Conservation (phyloP, 495 filamentous ascomycete species). For the Xylaria grammica region DNA sequence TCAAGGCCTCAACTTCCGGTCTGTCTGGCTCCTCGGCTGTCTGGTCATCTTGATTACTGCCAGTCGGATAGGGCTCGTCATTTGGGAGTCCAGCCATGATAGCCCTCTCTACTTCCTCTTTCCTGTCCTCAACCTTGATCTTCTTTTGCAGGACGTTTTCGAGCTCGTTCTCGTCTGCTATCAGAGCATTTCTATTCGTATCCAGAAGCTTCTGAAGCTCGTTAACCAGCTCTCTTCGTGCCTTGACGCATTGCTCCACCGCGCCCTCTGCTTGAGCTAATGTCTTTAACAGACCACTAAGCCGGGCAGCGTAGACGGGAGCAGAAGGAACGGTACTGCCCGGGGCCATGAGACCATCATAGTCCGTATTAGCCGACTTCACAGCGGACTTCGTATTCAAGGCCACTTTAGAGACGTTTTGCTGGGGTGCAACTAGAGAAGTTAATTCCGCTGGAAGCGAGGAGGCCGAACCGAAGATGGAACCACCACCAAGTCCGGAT, state of each 20-base stretch:
- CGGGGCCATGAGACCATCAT: constrained; percentile 77
- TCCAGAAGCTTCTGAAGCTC: constrained; percentile 83
- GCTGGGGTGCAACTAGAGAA: constrained; percentile 72
- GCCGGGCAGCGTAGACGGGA: constrained; percentile 88
- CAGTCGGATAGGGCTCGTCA: constrained; percentile 40
- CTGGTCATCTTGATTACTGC: constrained; percentile 40
- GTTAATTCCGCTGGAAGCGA: constrained; percentile 75
- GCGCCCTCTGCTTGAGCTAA: constrained; percentile 91
- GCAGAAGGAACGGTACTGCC: constrained; percentile 68
- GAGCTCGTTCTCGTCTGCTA: constrained; percentile 67
- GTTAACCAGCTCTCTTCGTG: constrained; percentile 74
- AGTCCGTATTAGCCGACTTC: constrained; percentile 76
- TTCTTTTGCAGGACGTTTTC: constrained; percentile 64
- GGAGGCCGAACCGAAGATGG: constrained; percentile 69
- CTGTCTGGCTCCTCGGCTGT: constrained; percentile 60
- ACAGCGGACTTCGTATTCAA: constrained; percentile 64
- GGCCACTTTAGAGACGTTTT: constrained; percentile 71
- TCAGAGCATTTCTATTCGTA: constrained; percentile 71
- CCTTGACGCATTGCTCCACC: constrained; percentile 87
- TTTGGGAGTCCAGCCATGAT: constrained; percentile 77
- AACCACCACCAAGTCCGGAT: constrained; percentile 61
- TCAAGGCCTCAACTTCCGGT: constrained; percentile 83
- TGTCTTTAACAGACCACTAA: constrained; percentile 83
- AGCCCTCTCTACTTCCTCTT: constrained; percentile 83
- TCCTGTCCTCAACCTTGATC: constrained; percentile 71